Percentiles rank a stretch among this genome's conserved stretches.
phyloP scores from a whole-genome alignment of 345 rosid genomes.

The Gossypium thurberi region DNA sequence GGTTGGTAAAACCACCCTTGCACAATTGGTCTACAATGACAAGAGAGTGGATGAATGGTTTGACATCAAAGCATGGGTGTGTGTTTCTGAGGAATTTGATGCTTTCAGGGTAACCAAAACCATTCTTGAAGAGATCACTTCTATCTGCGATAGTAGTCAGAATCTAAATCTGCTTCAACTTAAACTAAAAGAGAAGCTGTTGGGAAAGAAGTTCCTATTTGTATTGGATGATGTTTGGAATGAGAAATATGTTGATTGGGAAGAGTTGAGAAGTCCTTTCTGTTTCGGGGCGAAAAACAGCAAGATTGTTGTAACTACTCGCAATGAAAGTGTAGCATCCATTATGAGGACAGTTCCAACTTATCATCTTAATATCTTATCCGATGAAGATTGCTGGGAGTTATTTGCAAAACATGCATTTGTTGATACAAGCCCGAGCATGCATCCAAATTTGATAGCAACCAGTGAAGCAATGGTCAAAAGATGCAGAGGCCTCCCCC shows the following conservation, averaged over 20 bases:
- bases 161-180: background rate
- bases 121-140: background rate
- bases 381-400: background rate
- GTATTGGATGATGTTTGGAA: background rate
- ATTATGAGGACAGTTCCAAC: background rate
- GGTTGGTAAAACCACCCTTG: background rate
- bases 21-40: background rate
- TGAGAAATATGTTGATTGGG: background rate
- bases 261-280: background rate
- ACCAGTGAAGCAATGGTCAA: background rate
- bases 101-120: background rate
- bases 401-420: background rate
- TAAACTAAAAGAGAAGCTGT: background rate
- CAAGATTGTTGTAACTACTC: background rate
- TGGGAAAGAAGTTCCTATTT: background rate
- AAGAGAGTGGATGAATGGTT: background rate
- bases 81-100: slow-evolving; percentile 1
- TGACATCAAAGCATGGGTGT: background rate
- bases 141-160: background rate
- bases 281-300: background rate
- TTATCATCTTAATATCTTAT: background rate
- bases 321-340: background rate
- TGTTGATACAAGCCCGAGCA: background rate
- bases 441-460: background rate
- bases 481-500: background rate